A percentile compares a stretch with the other conserved stretches of the same genome.
These are phyloP conservation scores for Limnanthes douglasii DNA, from an alignment of 345 rosid species.

Conservation along the genomic window DNA sequence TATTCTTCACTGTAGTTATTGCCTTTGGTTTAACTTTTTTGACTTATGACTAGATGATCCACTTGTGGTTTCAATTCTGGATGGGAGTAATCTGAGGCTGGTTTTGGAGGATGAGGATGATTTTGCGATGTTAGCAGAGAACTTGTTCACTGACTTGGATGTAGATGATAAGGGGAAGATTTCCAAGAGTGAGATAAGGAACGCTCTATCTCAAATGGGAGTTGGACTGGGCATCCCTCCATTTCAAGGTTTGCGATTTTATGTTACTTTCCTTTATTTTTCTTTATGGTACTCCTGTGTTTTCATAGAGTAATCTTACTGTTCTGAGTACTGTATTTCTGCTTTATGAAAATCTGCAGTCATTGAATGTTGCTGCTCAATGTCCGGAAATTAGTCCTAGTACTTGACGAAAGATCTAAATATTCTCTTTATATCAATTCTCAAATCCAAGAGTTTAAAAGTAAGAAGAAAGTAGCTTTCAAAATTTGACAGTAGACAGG, in stretches of 20 bases:
- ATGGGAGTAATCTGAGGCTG: conserved; percentile 48
- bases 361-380: too few species aligned
- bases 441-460: too few species aligned
- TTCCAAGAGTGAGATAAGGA: conserved; percentile 33
- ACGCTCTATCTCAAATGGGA: conserved; percentile 66
- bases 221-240: conserved; percentile 87
- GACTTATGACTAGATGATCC: conserved; percentile 35
- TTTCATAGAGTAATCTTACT: too few species aligned
- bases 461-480: too few species aligned
- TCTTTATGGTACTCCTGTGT: neutral
- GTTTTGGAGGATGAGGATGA: conserved; percentile 86
- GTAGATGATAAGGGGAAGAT: conserved; percentile 72
- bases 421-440: too few species aligned
- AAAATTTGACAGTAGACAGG: too few species aligned
- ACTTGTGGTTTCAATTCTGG: conserved; percentile 37
- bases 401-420: too few species aligned
- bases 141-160: conserved; percentile 76
- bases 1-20: neutral
- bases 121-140: conserved; percentile 89
- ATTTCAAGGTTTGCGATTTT: conserved; percentile 34
- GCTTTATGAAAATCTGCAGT: too few species aligned
- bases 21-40: neutral
- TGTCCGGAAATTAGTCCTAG: too few species aligned
- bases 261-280: conserved; percentile 3
- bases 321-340: neutral